phyloP scores from a whole-genome alignment of 108 stramenopile genomes.

The Hondaea fermentalgiana region DNA sequence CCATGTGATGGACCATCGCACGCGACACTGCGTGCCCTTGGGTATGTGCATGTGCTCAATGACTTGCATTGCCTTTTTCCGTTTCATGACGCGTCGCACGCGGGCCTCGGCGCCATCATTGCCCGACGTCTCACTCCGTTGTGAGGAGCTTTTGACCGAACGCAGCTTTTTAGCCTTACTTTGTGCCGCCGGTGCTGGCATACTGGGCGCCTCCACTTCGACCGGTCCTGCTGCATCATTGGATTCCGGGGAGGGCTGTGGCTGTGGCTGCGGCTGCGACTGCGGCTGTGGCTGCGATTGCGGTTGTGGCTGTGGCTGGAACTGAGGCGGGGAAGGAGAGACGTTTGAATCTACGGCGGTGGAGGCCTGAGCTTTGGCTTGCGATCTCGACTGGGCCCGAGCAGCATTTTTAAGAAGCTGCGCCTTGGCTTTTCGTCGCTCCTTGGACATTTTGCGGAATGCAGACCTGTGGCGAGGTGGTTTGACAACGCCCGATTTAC shows the following conservation, averaged over 20 bases:
- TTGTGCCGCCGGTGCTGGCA: too few species aligned
- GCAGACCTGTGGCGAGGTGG: background rate
- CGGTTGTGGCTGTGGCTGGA: too few species aligned
- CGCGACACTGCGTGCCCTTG: background rate
- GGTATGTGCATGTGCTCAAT: background rate
- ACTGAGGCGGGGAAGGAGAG: too few species aligned
- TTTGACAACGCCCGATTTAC: background rate
- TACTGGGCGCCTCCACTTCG: too few species aligned
- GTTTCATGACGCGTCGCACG: background rate
- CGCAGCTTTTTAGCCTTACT: background rate
- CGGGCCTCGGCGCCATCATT: background rate
- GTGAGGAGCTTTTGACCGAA: background rate
- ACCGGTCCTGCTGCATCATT: too few species aligned
- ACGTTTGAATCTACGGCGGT: too few species aligned
- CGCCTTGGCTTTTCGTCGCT: background rate
- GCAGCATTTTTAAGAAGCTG: background rate
- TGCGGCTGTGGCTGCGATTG: too few species aligned
- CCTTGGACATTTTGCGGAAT: background rate
- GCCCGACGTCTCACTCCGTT: background rate
- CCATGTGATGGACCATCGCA: background rate
- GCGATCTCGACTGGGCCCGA: background rate
- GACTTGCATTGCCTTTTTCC: background rate
- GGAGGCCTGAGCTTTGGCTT: too few species aligned
- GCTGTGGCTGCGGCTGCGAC: too few species aligned
- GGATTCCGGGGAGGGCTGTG: too few species aligned